These are phyloP conservation scores for Diaporthe caulivora DNA, from an alignment of 2,329 filamentous ascomycete genomes.

Conservation along the genomic window DNA sequence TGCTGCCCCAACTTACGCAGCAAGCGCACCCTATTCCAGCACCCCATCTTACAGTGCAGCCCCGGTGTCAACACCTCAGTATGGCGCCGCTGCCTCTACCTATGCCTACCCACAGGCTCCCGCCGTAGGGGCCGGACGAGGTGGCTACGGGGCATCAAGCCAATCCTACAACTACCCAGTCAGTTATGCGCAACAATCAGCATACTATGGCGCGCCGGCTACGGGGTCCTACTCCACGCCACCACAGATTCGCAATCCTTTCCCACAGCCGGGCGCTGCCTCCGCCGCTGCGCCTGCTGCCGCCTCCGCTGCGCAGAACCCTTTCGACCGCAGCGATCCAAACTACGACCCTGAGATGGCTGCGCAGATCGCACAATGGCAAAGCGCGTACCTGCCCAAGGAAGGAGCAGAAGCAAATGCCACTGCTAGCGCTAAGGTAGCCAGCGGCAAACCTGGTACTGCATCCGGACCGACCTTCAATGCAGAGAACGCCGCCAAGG, in stretches of 20 bases:
- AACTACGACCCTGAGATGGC: slow-evolving; percentile 84
- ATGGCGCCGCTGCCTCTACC: slow-evolving; percentile 54
- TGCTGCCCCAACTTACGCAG: slow-evolving; percentile 43
- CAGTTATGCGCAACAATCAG: slow-evolving; percentile 51
- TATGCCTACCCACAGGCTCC: slow-evolving; percentile 47
- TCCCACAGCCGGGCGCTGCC: slow-evolving; percentile 70
- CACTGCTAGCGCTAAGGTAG: slow-evolving; percentile 43
- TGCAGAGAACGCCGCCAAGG: slow-evolving; percentile 48
- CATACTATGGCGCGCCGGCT: slow-evolving; percentile 57
- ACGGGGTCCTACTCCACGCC: slow-evolving; percentile 61
- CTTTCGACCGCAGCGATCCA: slow-evolving; percentile 47
- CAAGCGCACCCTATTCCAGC: slow-evolving; percentile 49
- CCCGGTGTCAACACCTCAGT: slow-evolving; percentile 52
- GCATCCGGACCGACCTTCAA: slow-evolving; percentile 48
- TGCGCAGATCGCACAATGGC: slow-evolving; percentile 94
- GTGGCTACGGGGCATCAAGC: slow-evolving; percentile 45
- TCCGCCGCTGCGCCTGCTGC: slow-evolving; percentile 43
- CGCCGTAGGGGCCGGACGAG: slow-evolving; percentile 51
- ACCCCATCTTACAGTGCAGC: slow-evolving; percentile 51
- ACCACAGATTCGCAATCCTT: slow-evolving; percentile 85
- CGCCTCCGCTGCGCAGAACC: slow-evolving; percentile 43
- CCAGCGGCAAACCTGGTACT: slow-evolving; percentile 45
- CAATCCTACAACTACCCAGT: slow-evolving; percentile 41
- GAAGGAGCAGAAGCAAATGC: slow-evolving; percentile 58
- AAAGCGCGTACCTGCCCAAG: slow-evolving; percentile 83